Conservation (phyloP, 306 rosid genomes). For the Cucurbita pepo region DNA sequence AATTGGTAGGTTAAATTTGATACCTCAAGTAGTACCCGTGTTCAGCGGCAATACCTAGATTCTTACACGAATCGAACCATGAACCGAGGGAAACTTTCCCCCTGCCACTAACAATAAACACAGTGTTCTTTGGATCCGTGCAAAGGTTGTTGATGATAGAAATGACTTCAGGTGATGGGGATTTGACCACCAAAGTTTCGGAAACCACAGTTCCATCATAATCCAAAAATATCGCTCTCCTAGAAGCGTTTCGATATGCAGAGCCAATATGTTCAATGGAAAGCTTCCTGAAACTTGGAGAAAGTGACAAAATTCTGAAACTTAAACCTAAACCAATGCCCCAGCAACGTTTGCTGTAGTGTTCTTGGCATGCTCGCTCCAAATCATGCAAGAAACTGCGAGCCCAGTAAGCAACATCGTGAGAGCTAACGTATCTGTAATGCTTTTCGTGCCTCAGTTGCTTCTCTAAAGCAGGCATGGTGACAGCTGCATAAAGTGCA, state of each 20-base stretch:
- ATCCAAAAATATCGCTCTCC: conserved; percentile 77
- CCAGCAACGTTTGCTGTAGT: conserved; percentile 48
- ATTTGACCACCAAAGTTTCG: conserved; percentile 35
- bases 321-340: conserved; percentile 67
- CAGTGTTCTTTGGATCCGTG: conserved; percentile 52
- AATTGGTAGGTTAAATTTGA: not conserved
- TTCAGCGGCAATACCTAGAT: conserved; percentile 87
- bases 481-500: conserved; percentile 49
- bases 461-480: conserved; percentile 44
- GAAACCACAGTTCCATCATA: conserved; percentile 82
- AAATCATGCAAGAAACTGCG: conserved; percentile 51
- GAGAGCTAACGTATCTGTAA: conserved; percentile 63
- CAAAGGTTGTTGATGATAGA: conserved; percentile 53
- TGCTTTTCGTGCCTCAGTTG: conserved; percentile 67
- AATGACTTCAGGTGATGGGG: conserved; percentile 47
- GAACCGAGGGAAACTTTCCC: conserved; percentile 40
- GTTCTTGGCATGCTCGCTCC: conserved; percentile 61
- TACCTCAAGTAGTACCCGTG: conserved; percentile 82
- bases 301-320: conserved; percentile 64
- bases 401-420: conserved; percentile 78
- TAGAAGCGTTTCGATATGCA: conserved; percentile 42
- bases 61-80: conserved; percentile 61
- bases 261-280: conserved; percentile 43
- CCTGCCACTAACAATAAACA: conserved; percentile 78
- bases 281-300: conserved; percentile 75